These are phyloP conservation scores for Trametes maxima DNA, from an alignment of 768 basidiomycete genomes.

Conservation along the genomic window DNA sequence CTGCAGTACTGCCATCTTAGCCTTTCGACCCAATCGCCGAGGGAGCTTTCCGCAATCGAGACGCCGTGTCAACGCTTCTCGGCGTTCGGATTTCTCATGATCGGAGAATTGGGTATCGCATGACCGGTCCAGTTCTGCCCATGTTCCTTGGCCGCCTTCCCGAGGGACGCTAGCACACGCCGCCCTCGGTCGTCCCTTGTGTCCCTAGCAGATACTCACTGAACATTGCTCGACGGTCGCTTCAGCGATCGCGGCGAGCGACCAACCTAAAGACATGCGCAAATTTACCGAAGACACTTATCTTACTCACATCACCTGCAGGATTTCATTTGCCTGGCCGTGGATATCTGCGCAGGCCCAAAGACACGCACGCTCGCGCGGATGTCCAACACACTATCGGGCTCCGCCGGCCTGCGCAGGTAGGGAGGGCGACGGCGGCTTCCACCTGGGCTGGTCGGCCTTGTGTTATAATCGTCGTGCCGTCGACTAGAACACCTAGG, in stretches of 20 bases:
- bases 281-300: conserved; percentile 12
- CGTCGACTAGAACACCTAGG: background rate
- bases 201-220: background rate
- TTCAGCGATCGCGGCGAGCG: background rate
- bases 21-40: conserved; percentile 8
- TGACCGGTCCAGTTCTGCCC: conserved; percentile 17
- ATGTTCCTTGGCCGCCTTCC: conserved; percentile 5
- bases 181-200: background rate
- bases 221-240: background rate
- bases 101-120: conserved; percentile 24
- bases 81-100: conserved; percentile 24
- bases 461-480: conserved; percentile 13
- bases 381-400: conserved; percentile 10
- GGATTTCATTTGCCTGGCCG: conserved; percentile 20
- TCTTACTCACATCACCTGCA: conserved; percentile 22
- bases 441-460: conserved; percentile 5
- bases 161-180: background rate
- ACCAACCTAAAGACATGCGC: background rate
- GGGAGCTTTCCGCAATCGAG: conserved; percentile 10
- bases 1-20: conserved; percentile 9
- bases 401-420: conserved; percentile 16
- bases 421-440: conserved; percentile 18
- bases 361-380: conserved; percentile 17
- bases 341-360: conserved; percentile 9
- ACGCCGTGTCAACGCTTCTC: conserved; percentile 17